A percentile compares a stretch with the other conserved stretches of the same genome.
phyloP scores from a whole-genome alignment of 2,329 filamentous ascomycete genomes.

The Fusarium udum region DNA sequence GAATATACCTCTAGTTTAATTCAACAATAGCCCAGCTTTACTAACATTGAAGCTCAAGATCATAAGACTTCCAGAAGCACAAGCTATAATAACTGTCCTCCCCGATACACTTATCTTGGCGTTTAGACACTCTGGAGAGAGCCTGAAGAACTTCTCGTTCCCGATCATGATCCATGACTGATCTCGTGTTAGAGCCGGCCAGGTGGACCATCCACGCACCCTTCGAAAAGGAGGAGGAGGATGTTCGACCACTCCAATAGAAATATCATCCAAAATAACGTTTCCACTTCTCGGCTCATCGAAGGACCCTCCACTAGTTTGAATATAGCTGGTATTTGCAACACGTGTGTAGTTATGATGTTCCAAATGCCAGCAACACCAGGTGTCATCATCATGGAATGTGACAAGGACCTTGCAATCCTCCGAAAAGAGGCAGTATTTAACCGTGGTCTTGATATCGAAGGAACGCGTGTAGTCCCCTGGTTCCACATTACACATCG shows the following conservation, averaged over 20 bases:
- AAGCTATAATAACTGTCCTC: fast-evolving
- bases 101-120: not conserved
- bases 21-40: not conserved
- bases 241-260: fast-evolving
- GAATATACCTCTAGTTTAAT: too few species aligned
- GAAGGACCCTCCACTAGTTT: fast-evolving
- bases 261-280: too few species aligned
- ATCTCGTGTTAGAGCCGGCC: too few species aligned
- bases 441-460: too few species aligned
- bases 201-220: fast-evolving
- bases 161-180: not conserved
- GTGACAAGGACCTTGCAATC: not conserved
- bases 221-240: fast-evolving
- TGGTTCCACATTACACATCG: fast-evolving
- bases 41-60: not conserved
- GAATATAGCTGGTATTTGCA: fast-evolving
- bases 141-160: not conserved
- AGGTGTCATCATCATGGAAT: fast-evolving
- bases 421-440: not conserved
- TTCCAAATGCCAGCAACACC: fast-evolving
- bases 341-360: not conserved
- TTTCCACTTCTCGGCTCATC: fast-evolving
- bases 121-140: not conserved
- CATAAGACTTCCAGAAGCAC: not conserved
- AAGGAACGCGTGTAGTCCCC: fast-evolving